These are phyloP conservation scores for Iberis amara DNA, from an alignment of 441 rosid genomes.

Conservation along the genomic window DNA sequence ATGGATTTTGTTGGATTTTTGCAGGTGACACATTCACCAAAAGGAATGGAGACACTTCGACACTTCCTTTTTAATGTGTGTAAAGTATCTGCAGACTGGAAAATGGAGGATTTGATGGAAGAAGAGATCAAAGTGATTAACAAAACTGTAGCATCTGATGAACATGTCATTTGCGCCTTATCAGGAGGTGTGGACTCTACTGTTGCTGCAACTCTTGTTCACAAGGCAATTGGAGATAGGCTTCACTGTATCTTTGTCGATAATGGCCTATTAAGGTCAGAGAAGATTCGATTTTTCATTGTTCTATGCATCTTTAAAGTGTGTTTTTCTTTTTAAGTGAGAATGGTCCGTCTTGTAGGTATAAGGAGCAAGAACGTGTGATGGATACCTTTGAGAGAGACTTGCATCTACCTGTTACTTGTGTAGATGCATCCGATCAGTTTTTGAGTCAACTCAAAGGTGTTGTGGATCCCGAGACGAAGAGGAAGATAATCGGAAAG, in stretches of 20 bases:
- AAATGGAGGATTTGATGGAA: slow-evolving; percentile 77
- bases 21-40: slow-evolving; percentile 85
- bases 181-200: slow-evolving; percentile 94
- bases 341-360: slow-evolving; percentile 34
- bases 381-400: slow-evolving; percentile 81
- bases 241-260: slow-evolving; percentile 91
- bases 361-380: slow-evolving; percentile 83
- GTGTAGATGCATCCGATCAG: slow-evolving; percentile 68
- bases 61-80: slow-evolving; percentile 72
- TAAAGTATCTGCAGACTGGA: slow-evolving; percentile 73
- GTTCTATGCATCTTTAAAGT: background rate
- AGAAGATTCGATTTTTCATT: background rate
- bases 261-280: slow-evolving; percentile 86
- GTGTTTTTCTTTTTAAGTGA: background rate
- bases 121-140: slow-evolving; percentile 74
- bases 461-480: slow-evolving; percentile 80
- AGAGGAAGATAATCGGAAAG: slow-evolving; percentile 85
- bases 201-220: slow-evolving; percentile 93
- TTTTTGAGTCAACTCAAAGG: slow-evolving; percentile 82
- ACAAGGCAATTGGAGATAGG: slow-evolving; percentile 85
- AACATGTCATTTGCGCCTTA: slow-evolving; percentile 82
- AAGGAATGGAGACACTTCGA: slow-evolving; percentile 77
- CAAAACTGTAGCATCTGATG: slow-evolving; percentile 54
- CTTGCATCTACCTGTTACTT: slow-evolving; percentile 76
- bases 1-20: slow-evolving; percentile 19